Conservation (phyloP, 2,329 filamentous ascomycete species). For the Orbilia oligospora region DNA sequence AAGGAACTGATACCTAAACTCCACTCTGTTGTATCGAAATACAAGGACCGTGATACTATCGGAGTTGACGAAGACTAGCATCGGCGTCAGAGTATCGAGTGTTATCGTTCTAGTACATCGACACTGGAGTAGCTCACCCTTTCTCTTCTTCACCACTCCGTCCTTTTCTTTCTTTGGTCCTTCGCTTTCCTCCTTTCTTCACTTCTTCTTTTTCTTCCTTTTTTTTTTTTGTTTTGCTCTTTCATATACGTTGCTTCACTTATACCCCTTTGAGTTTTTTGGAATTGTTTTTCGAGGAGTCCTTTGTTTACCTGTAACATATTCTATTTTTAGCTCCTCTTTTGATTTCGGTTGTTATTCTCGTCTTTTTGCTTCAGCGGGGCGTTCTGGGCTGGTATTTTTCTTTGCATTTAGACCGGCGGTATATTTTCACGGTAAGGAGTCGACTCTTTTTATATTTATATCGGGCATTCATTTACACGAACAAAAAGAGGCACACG, state of each 20-base stretch:
- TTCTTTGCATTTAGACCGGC: conserved; percentile 16
- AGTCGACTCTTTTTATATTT: neutral
- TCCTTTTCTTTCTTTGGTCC: neutral
- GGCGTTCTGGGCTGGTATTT: conserved; percentile 3
- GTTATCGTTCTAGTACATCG: conserved; percentile 26
- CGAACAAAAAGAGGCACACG: conserved; percentile 9
- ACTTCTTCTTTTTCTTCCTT: neutral
- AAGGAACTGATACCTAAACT: conserved; percentile 57
- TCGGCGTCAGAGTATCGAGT: conserved; percentile 10
- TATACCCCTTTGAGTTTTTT: conserved; percentile 48
- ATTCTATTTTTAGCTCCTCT: neutral
- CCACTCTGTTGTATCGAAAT: conserved; percentile 46
- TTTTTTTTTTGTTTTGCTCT: neutral
- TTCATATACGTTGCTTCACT: conserved; percentile 11
- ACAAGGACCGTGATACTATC: conserved; percentile 5
- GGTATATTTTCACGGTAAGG: conserved; percentile 1
- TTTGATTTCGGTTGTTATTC: conserved; percentile 2
- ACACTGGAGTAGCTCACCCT: conserved; percentile 1
- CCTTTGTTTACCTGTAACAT: conserved; percentile 21
- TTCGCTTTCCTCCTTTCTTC: conserved; percentile 6
- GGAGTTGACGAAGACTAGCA: conserved; percentile 22
- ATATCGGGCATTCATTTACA: conserved; percentile 16
- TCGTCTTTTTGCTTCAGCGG: conserved; percentile 5
- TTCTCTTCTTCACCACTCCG: neutral
- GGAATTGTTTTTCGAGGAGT: neutral